These are phyloP conservation scores for Hawksworthiomyces lignivorus DNA, from an alignment of 2,329 filamentous ascomycete genomes.

Conservation along the genomic window DNA sequence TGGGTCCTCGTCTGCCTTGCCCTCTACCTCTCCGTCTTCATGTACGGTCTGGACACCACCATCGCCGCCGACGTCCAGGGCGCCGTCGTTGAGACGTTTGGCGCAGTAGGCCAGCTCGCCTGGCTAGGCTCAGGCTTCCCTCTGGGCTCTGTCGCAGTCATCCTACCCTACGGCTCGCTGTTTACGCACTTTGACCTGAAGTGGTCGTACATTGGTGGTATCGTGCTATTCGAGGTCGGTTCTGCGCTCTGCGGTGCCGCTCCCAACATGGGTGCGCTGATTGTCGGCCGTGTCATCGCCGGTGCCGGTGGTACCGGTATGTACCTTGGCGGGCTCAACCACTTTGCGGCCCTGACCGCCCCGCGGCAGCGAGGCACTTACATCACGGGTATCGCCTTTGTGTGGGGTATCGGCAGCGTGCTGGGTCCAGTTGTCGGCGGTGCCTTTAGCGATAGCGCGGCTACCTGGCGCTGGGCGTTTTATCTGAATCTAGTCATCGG, in stretches of 20 bases:
- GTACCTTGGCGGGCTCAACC: constrained; percentile 28
- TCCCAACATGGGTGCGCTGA: constrained; percentile 38
- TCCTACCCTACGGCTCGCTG: constrained; percentile 26
- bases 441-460: constrained; percentile 15
- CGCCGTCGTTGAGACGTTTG: constrained; percentile 27
- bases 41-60: no score
- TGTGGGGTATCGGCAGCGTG: constrained; percentile 21
- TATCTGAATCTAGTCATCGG: constrained; percentile 24
- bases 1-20: no score
- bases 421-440: constrained; percentile 19
- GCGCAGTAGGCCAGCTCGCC: constrained; percentile 26
- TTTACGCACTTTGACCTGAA: constrained; percentile 36
- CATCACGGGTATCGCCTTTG: constrained; percentile 8
- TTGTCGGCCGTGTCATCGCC: constrained; percentile 43
- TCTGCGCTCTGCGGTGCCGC: constrained; percentile 43
- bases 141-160: constrained; percentile 28
- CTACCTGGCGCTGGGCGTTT: constrained; percentile 21
- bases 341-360: constrained; percentile 21
- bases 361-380: constrained; percentile 21
- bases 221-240: constrained; percentile 47
- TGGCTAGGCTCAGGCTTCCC: constrained; percentile 32
- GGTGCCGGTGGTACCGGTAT: constrained; percentile 37
- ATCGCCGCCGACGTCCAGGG: constrained; percentile 33
- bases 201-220: constrained; percentile 36
- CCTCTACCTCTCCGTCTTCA: no score